Percentiles rank a stretch among this genome's conserved stretches.
Evolutionary conservation across 2,329 filamentous ascomycete species (phyloP).

Genomic region (Fusarium virguliforme): DNA sequence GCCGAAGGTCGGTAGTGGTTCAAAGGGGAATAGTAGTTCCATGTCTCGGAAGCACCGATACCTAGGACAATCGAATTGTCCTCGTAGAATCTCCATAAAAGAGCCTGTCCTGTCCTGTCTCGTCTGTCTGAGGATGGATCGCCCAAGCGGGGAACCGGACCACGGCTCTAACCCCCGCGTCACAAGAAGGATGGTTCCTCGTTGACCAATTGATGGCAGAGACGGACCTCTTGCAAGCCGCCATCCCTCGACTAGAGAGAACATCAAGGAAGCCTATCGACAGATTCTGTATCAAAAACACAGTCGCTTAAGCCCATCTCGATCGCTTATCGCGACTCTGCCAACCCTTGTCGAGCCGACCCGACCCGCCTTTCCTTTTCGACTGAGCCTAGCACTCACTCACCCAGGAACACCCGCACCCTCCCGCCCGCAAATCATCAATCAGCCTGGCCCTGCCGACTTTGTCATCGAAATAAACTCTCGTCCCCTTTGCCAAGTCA

Average conservation of each 20-base stretch:
- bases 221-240: not conserved
- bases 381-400: constrained; percentile 13
- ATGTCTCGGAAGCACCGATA: constrained; percentile 14
- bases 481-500: not conserved
- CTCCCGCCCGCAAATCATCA: constrained; percentile 9
- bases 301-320: constrained; percentile 25
- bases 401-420: constrained; percentile 15
- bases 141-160: constrained; percentile 5
- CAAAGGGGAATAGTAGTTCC: not conserved
- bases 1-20: not conserved
- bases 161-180: not conserved
- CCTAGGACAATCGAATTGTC: not conserved
- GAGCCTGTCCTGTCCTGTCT: not conserved
- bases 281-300: not conserved
- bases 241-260: constrained; percentile 10
- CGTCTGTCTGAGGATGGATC: not conserved
- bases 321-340: constrained; percentile 36
- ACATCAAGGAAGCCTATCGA: constrained; percentile 13
- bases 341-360: constrained; percentile 24
- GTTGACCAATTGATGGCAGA: not conserved
- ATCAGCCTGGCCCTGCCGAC: constrained; percentile 1
- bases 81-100: not conserved
- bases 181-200: not conserved
- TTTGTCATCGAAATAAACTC: not conserved
- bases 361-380: constrained; percentile 14